Evolutionary conservation across 805 yeast genomes (phyloP).

Genomic region (Candida ulmi): DNA sequence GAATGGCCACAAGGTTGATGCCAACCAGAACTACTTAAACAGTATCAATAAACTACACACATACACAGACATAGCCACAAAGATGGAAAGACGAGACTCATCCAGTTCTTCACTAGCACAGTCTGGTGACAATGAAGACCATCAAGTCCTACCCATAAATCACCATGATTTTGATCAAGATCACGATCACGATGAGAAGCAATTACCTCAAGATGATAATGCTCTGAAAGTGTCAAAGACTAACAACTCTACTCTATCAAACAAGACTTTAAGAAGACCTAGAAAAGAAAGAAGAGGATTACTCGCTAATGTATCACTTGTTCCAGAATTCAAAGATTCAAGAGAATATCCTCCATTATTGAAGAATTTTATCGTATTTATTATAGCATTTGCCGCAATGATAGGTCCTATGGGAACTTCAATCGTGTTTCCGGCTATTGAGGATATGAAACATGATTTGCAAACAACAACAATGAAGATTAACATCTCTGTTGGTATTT

Average conservation of each 20-base stretch:
- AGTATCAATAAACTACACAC: no score
- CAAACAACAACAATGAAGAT: slow-evolving; percentile 55
- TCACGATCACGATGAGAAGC: neutral
- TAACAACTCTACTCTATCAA: neutral
- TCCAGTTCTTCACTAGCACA: neutral
- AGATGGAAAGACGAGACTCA: neutral
- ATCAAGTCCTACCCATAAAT: no score
- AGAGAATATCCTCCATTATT: slow-evolving; percentile 47
- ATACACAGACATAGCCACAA: no score
- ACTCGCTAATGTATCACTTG: slow-evolving; percentile 40
- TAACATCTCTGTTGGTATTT: slow-evolving; percentile 77
- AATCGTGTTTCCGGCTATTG: slow-evolving; percentile 73
- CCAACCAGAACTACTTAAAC: no score
- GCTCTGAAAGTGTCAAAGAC: neutral
- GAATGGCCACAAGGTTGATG: no score
- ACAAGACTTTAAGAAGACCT: slow-evolving; percentile 10
- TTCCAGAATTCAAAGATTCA: slow-evolving; percentile 73
- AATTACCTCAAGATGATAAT: neutral
- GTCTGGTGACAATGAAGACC: neutral
- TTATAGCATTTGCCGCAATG: slow-evolving; percentile 69
- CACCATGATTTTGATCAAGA: no score
- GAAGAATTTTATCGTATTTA: slow-evolving; percentile 51
- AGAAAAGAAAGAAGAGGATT: slow-evolving; percentile 44
- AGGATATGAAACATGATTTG: slow-evolving; percentile 47
- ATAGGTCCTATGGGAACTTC: slow-evolving; percentile 91